These are phyloP conservation scores for Ganoderma multipileum DNA, from an alignment of 1,284 basidiomycete genomes.

Conservation along the genomic window DNA sequence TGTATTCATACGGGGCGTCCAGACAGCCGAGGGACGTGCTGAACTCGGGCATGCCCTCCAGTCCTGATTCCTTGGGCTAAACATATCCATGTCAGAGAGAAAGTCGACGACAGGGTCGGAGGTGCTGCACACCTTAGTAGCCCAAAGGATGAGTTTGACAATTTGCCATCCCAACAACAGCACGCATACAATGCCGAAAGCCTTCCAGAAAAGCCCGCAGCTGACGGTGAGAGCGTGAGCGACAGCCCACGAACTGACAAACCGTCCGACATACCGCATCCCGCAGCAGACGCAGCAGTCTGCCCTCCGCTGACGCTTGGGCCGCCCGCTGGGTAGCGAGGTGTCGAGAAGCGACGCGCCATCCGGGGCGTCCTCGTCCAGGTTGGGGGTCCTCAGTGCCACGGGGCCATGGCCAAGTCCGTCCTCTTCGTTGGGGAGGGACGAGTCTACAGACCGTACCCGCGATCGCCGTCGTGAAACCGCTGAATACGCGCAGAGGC, in stretches of 20 bases:
- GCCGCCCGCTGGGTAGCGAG: conserved; percentile 41
- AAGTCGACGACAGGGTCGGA: background rate
- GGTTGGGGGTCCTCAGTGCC: conserved; percentile 44
- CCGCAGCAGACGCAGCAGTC: conserved; percentile 63
- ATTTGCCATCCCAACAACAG: conserved; percentile 51
- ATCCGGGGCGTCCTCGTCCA: conserved; percentile 38
- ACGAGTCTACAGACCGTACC: conserved; percentile 43
- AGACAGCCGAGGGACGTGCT: conserved; percentile 59
- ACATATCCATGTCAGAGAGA: background rate
- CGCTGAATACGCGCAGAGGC: background rate
- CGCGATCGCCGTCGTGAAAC: background rate
- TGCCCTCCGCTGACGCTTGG: conserved; percentile 41
- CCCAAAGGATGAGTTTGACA: conserved; percentile 55
- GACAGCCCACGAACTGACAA: background rate
- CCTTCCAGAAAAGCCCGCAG: conserved; percentile 61
- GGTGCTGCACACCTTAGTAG: conserved; percentile 44
- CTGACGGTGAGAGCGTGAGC: conserved; percentile 37
- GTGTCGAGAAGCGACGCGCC: conserved; percentile 47
- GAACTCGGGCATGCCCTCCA: conserved; percentile 62
- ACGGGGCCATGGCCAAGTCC: conserved; percentile 41
- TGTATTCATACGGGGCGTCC: conserved; percentile 51
- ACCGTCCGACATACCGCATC: conserved; percentile 47
- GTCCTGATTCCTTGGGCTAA: conserved; percentile 55
- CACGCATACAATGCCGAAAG: conserved; percentile 54
- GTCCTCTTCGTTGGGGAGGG: conserved; percentile 51